These are phyloP conservation scores for Vigna nakashimae DNA, from an alignment of 306 rosid genomes.

Conservation along the genomic window DNA sequence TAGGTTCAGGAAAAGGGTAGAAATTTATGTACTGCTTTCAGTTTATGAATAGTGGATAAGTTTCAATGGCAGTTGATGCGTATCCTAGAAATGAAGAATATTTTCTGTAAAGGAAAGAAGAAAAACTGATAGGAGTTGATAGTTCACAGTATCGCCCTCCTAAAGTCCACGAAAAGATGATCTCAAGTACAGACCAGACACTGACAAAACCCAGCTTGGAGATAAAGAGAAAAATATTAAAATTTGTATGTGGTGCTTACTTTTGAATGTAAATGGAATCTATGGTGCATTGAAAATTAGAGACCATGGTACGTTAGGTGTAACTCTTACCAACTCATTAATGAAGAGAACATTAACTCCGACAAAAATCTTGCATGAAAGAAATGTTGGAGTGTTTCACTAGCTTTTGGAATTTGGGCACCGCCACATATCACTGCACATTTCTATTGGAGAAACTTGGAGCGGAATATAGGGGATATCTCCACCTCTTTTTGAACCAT, in stretches of 20 bases:
- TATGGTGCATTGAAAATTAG: conserved; percentile 36
- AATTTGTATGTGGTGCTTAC: not conserved
- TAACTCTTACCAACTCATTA: conserved; percentile 43
- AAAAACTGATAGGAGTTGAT: not conserved
- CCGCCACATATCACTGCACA: conserved; percentile 39
- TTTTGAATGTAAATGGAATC: conserved; percentile 11
- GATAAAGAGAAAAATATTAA: conserved; percentile 14
- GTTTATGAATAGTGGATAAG: not conserved
- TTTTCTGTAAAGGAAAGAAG: too few species aligned
- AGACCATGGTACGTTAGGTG: conserved; percentile 49
- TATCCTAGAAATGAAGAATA: too few species aligned
- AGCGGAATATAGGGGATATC: conserved; percentile 57
- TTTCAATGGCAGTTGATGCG: not conserved
- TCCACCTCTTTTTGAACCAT: conserved; percentile 48
- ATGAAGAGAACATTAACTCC: conserved; percentile 44
- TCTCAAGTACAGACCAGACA: conserved; percentile 8
- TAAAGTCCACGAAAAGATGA: conserved; percentile 6
- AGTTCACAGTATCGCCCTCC: not conserved
- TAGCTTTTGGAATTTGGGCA: conserved; percentile 44
- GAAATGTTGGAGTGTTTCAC: conserved; percentile 14
- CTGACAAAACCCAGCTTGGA: not conserved
- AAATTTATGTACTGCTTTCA: not conserved
- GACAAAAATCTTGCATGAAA: conserved; percentile 46
- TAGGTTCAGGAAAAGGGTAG: not conserved
- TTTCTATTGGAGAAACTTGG: not conserved